Percentiles rank a stretch among this genome's conserved stretches.
phyloP scores from a whole-genome alignment of 106 monocot species.

The Apostasia ramifera region DNA sequence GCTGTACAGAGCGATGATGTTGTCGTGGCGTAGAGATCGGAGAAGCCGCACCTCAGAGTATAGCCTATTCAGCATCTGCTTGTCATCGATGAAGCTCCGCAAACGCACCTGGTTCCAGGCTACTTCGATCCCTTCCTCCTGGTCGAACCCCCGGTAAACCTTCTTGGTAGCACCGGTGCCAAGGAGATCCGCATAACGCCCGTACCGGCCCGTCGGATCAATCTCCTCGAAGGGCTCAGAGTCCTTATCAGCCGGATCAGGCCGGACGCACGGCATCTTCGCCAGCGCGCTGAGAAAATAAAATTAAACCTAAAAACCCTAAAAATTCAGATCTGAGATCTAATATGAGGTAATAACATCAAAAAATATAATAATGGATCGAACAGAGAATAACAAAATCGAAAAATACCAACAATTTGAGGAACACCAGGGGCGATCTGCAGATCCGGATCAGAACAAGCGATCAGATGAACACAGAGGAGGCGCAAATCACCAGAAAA shows the following conservation, averaged over 20 bases:
- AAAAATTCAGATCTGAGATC: no score
- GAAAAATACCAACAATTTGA: no score
- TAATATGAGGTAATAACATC: no score
- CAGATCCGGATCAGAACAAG: no score
- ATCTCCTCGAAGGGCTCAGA: slow-evolving; percentile 80
- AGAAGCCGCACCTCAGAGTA: slow-evolving; percentile 68
- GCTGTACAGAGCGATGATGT: slow-evolving; percentile 59
- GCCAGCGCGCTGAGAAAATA: background rate
- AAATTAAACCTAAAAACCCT: no score
- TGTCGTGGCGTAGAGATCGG: slow-evolving; percentile 43
- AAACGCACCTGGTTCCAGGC: slow-evolving; percentile 84
- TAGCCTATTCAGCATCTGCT: slow-evolving; percentile 30
- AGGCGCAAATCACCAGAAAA: slow-evolving; percentile 27
- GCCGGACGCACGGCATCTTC: slow-evolving; percentile 15
- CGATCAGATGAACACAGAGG: slow-evolving; percentile 25
- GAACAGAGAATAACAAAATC: no score
- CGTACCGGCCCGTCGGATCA: slow-evolving; percentile 76
- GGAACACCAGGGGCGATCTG: no score
- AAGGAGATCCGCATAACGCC: slow-evolving; percentile 60
- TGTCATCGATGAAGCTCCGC: slow-evolving; percentile 22
- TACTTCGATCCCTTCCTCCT: slow-evolving; percentile 78
- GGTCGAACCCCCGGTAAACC: slow-evolving; percentile 85
- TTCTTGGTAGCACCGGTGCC: slow-evolving; percentile 66
- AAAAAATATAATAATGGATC: no score
- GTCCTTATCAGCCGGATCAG: slow-evolving; percentile 25